Evolutionary conservation across 2,329 filamentous ascomycete species (phyloP).

Genomic region (Alternaria gaisen): DNA sequence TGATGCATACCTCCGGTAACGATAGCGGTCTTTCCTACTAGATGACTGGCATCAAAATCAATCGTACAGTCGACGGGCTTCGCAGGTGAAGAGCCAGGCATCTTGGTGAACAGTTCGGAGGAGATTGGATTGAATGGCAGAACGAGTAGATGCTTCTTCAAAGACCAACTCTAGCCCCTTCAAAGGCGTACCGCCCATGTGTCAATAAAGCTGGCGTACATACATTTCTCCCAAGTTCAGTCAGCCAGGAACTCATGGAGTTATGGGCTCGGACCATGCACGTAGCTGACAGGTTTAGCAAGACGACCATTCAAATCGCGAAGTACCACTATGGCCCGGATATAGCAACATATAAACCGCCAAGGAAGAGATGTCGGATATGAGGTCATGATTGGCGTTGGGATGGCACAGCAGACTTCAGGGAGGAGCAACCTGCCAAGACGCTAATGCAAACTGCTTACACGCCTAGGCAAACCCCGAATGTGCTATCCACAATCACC

Average conservation of each 20-base stretch:
- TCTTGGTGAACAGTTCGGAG: background rate
- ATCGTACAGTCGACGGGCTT: background rate
- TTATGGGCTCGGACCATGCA: background rate
- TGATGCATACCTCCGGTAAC: background rate
- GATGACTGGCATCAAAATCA: background rate
- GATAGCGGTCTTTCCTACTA: background rate
- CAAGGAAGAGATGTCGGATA: too few species aligned
- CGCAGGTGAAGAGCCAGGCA: conserved; percentile 1
- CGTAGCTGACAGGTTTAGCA: background rate
- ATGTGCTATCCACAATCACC: background rate
- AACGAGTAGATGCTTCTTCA: background rate
- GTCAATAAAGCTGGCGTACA: too few species aligned
- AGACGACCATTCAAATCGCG: background rate
- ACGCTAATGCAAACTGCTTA: conserved; percentile 1
- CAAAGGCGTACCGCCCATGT: too few species aligned
- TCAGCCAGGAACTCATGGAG: background rate
- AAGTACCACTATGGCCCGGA: too few species aligned
- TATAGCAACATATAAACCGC: too few species aligned
- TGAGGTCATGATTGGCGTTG: too few species aligned
- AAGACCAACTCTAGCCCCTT: too few species aligned
- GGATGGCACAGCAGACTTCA: too few species aligned
- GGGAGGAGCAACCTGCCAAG: background rate
- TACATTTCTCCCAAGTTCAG: background rate
- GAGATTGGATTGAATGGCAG: background rate
- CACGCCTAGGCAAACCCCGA: background rate